Percentiles rank a stretch among this genome's conserved stretches.
Evolutionary conservation across 2,329 filamentous ascomycete species (phyloP).

Genomic region (Stagonosporopsis chrysanthemi): DNA sequence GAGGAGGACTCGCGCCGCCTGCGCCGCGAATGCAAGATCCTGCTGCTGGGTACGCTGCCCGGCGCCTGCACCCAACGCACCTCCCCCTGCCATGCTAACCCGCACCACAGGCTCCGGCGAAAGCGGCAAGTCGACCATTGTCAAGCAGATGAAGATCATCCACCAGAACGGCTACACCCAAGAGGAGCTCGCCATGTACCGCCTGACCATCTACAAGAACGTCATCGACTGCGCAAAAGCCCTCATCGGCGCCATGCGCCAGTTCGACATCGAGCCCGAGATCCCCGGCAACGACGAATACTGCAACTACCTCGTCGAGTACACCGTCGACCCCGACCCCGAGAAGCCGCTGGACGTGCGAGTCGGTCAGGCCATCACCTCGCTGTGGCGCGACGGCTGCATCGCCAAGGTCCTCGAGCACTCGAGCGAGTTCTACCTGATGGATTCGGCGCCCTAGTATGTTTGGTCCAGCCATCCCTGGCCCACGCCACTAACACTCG

Average conservation of each 20-base stretch:
- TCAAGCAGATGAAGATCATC: constrained; percentile 99
- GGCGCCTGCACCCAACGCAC: background rate
- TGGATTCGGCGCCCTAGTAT: constrained; percentile 99
- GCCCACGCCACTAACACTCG: constrained; percentile 3
- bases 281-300: constrained; percentile 75
- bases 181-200: constrained; percentile 92
- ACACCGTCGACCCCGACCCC: constrained; percentile 88
- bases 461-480: constrained; percentile 42
- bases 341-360: constrained; percentile 81
- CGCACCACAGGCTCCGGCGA: constrained; percentile 81
- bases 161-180: constrained; percentile 97
- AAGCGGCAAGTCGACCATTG: constrained; percentile 98
- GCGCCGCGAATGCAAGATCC: constrained; percentile 97
- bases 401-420: constrained; percentile 86
- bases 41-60: constrained; percentile 78
- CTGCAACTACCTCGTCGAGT: constrained; percentile 82
- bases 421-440: constrained; percentile 97
- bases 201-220: constrained; percentile 97
- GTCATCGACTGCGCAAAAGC: constrained; percentile 95
- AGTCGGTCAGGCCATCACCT: constrained; percentile 82
- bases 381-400: constrained; percentile 89
- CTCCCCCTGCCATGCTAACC: constrained; percentile 34
- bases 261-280: constrained; percentile 85
- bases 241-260: constrained; percentile 87
- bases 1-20: constrained; percentile 94